Percentiles rank a stretch among this genome's conserved stretches.
Conservation (phyloP, 352 stramenopile genomes). For the Globisporangium parvum region DNA sequence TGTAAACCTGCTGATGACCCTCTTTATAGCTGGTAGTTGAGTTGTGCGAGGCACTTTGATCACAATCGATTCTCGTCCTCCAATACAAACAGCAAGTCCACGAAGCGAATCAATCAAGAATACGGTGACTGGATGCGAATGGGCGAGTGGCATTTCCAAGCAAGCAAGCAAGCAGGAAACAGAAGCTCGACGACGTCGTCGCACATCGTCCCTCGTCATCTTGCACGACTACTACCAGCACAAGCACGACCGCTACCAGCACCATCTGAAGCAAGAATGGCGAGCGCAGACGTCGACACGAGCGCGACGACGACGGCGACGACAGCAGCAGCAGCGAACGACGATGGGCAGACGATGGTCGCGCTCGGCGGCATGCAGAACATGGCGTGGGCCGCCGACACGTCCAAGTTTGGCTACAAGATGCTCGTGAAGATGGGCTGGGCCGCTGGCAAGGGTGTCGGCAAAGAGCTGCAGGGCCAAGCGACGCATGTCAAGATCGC, state of each 20-base stretch:
- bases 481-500: constrained; percentile 85
- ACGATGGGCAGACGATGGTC: constrained; percentile 44
- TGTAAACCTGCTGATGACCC: neutral
- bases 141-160: neutral
- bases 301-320: neutral
- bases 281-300: constrained; percentile 6
- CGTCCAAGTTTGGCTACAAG: constrained; percentile 92
- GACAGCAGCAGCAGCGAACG: neutral
- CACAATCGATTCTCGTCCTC: too few species aligned
- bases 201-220: neutral
- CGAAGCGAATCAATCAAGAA: too few species aligned
- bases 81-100: too few species aligned
- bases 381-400: constrained; percentile 85
- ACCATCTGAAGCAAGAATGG: constrained; percentile 9
- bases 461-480: constrained; percentile 90
- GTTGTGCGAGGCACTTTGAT: too few species aligned
- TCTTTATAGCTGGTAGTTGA: too few species aligned
- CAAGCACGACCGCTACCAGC: neutral
- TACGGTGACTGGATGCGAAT: constrained; percentile 1
- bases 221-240: neutral
- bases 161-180: neutral
- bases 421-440: constrained; percentile 97
- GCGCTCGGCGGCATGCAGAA: constrained; percentile 82
- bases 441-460: constrained; percentile 90
- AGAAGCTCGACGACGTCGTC: neutral